Conservation (phyloP, 495 filamentous ascomycete genomes). For the Podospora didyma region DNA sequence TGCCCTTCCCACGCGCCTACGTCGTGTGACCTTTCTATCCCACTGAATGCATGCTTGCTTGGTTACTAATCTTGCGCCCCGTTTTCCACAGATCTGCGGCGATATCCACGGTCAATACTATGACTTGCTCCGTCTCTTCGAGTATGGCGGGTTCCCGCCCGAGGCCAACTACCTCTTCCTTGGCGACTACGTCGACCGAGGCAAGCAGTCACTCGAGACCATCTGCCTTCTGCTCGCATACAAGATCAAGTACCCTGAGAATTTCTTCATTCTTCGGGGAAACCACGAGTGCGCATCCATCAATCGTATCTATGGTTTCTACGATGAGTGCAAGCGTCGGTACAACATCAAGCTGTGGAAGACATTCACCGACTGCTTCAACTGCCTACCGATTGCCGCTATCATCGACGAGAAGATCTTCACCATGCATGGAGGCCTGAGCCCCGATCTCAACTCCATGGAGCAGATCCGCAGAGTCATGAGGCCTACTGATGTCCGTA, state of each 20-base stretch:
- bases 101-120: conserved; percentile 99
- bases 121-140: conserved; percentile 93
- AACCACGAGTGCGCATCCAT: conserved; percentile 99
- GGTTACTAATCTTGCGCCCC: conserved; percentile 14
- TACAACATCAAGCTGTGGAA: conserved; percentile 99
- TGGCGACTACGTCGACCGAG: conserved; percentile 97
- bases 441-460: conserved; percentile 98
- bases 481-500: conserved; percentile 91
- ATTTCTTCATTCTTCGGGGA: conserved; percentile 97
- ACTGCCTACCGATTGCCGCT: conserved; percentile 98
- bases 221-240: conserved; percentile 97
- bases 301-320: conserved; percentile 99
- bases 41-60: background rate
- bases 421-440: conserved; percentile 98
- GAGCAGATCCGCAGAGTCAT: conserved; percentile 99
- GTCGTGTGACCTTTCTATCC: conserved; percentile 3
- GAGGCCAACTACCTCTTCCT: conserved; percentile 99
- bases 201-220: conserved; percentile 98
- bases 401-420: conserved; percentile 99
- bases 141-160: conserved; percentile 97
- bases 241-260: conserved; percentile 99
- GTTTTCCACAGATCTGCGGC: conserved; percentile 78
- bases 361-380: conserved; percentile 99
- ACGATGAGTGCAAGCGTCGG: conserved; percentile 97
- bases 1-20: background rate